These are phyloP conservation scores for Brasenia schreberi DNA, from an alignment of 164 flowering plant genomes.

Conservation along the genomic window DNA sequence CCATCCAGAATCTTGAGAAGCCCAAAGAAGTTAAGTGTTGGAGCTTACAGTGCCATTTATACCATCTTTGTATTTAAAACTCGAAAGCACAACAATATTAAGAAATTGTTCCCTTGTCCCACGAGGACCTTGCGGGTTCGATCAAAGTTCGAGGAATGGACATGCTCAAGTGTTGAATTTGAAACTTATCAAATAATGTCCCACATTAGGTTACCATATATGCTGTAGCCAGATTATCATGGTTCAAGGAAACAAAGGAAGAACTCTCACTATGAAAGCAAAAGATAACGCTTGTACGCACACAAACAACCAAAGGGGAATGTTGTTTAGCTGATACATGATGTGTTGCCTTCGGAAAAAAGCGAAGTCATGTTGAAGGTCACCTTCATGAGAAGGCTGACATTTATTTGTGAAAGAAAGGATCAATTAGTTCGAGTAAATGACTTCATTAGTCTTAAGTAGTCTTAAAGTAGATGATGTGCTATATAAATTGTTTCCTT, in stretches of 20 bases:
- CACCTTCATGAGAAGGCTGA: too few species aligned
- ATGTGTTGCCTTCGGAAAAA: too few species aligned
- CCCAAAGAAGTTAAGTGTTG: constrained; percentile 43
- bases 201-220: constrained; percentile 43
- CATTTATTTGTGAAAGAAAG: too few species aligned
- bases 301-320: too few species aligned
- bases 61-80: constrained; percentile 30
- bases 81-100: constrained; percentile 58
- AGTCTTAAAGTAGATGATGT: too few species aligned
- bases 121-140: constrained; percentile 24
- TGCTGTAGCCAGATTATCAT: constrained; percentile 76
- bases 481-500: constrained; percentile 31
- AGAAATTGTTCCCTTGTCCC: constrained; percentile 85
- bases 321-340: too few species aligned
- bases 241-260: constrained; percentile 69
- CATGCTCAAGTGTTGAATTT: constrained; percentile 82
- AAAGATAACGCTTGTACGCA: constrained; percentile 42
- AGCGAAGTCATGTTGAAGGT: too few species aligned
- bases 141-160: constrained; percentile 21
- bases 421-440: too few species aligned
- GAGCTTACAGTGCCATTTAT: constrained; percentile 27
- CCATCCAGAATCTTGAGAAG: constrained; percentile 49
- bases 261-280: constrained; percentile 54
- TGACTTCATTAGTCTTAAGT: too few species aligned
- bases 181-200: constrained; percentile 21